Base-by-base conservation (phyloP, 2,329 filamentous ascomycete genomes). In the Cladosporium sp. region DNA sequence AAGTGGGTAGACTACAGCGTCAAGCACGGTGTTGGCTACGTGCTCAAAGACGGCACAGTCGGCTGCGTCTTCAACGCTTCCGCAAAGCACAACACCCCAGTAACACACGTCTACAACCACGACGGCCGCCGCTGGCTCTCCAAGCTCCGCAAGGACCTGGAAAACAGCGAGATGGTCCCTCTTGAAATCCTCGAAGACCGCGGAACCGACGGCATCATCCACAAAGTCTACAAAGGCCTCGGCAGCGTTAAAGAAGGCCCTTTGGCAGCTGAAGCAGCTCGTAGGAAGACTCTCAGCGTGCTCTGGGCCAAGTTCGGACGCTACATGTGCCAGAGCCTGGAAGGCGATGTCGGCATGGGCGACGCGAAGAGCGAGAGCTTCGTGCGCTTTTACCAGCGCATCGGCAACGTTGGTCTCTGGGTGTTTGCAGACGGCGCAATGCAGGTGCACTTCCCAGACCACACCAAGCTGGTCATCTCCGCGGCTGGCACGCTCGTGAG, bases 1-100 rank as follows among this genome's bases (percentile, higher is more conserved):
- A 92, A 93, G 75, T 95, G 92, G 92, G 92, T 95, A 7, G 92
- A 95, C 76, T 95, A 95, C 77, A 92, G 91, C 67, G 92, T 93
- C 78, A 93, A 93, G 76, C 92, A 93, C 76, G 92, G 92, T 14
- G 84, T 95, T 18, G 92, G 92, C 41, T 95, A 94, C 74, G 92
- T 94, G 66, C 81, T 95, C 64, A 92, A 92, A 68, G 90, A 94
- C 70, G 91, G 92, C 34, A 92, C 88, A 68, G 88, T 93, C 24
- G 92, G 91, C 18, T 93, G 90, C 51, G 78, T 85, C 63, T 78
- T 82, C 68, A 83, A 82, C 64, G 82, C 80, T n/a, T 79, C 79
- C 21, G 54, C 75, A 71, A 79, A 70, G 30, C 65, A 71, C 14
- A 80, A 83, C 66, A 80, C 89, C 32, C 90, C 90, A 0, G 90